Percentiles rank a stretch among this genome's conserved stretches.
Conservation (phyloP, 2,329 filamentous ascomycete genomes). For the Grosmannia clavigera region DNA sequence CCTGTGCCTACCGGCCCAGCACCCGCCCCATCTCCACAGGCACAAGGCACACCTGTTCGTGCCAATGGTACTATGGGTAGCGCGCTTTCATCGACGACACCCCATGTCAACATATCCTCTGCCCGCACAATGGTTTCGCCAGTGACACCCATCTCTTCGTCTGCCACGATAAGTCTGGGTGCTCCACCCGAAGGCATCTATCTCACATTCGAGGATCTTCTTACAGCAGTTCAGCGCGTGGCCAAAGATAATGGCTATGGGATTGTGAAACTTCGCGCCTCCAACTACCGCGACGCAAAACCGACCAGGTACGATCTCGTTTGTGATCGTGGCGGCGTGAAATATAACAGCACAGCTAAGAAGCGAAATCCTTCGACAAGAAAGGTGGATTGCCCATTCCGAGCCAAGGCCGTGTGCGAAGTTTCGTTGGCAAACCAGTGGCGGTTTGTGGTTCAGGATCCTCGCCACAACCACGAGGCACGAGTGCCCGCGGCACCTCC, state of each 20-base stretch:
- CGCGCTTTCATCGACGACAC: neutral
- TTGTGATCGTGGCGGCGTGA: slow-evolving; percentile 50
- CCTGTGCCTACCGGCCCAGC: slow-evolving; percentile 5
- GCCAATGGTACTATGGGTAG: slow-evolving; percentile 7
- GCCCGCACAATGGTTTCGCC: slow-evolving; percentile 16
- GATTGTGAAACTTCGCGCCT: slow-evolving; percentile 49
- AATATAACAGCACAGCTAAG: slow-evolving; percentile 53
- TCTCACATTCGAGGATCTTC: slow-evolving; percentile 44
- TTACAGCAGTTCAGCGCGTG: slow-evolving; percentile 43
- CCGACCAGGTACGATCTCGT: slow-evolving; percentile 51
- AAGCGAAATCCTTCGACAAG: slow-evolving; percentile 51
- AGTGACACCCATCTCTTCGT: slow-evolving; percentile 18
- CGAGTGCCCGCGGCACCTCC: slow-evolving; percentile 40
- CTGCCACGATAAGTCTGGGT: slow-evolving; percentile 28
- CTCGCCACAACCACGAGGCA: slow-evolving; percentile 50
- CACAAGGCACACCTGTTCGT: slow-evolving; percentile 9
- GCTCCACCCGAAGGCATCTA: slow-evolving; percentile 50
- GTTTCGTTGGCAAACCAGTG: slow-evolving; percentile 50
- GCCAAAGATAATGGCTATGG: slow-evolving; percentile 52
- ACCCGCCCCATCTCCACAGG: slow-evolving; percentile 3
- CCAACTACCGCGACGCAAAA: slow-evolving; percentile 51
- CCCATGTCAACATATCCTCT: slow-evolving; percentile 13
- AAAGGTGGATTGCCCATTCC: slow-evolving; percentile 52
- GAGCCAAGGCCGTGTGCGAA: slow-evolving; percentile 51
- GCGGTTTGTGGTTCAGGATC: slow-evolving; percentile 49